Percentiles rank a stretch among this genome's conserved stretches.
Conservation (phyloP, 2,329 filamentous ascomycete species). For the Drechslera avenae region DNA sequence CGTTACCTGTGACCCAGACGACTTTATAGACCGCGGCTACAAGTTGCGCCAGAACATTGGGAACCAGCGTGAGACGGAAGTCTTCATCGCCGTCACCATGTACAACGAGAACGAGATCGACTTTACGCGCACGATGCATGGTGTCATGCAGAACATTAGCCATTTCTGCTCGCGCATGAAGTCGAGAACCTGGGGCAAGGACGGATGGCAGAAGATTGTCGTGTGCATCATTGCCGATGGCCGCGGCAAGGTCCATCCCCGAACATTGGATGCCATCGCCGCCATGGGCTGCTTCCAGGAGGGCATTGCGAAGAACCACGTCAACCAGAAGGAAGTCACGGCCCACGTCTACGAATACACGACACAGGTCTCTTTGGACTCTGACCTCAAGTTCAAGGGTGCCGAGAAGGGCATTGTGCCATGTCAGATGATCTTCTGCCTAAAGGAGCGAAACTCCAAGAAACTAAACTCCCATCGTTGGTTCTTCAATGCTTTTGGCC, state of each 20-base stretch:
- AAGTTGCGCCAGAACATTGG: slow-evolving; percentile 92
- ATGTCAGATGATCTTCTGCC: slow-evolving; percentile 96
- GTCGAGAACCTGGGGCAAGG: slow-evolving; percentile 94
- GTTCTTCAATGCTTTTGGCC: slow-evolving; percentile 99
- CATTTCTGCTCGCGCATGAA: slow-evolving; percentile 94
- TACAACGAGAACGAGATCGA: slow-evolving; percentile 98
- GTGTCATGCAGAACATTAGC: slow-evolving; percentile 96
- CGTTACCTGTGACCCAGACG: slow-evolving; percentile 96
- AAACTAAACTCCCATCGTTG: slow-evolving; percentile 98
- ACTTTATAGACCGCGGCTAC: slow-evolving; percentile 87
- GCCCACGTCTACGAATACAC: slow-evolving; percentile 99
- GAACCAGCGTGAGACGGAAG: slow-evolving; percentile 85
- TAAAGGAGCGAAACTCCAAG: slow-evolving; percentile 97
- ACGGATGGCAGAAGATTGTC: slow-evolving; percentile 98
- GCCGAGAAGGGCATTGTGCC: slow-evolving; percentile 99
- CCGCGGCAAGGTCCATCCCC: slow-evolving; percentile 87
- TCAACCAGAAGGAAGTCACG: slow-evolving; percentile 94
- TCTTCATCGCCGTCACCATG: slow-evolving; percentile 98
- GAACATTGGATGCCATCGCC: slow-evolving; percentile 90
- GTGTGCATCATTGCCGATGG: slow-evolving; percentile 97
- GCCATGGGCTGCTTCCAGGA: slow-evolving; percentile 98
- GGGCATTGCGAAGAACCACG: slow-evolving; percentile 96
- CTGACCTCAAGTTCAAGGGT: slow-evolving; percentile 97
- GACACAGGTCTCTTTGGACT: slow-evolving; percentile 93
- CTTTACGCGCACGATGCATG: slow-evolving; percentile 98